Conservation (phyloP, 1,139 yeast species). For the Sugiyamaella grinbergsii region DNA sequence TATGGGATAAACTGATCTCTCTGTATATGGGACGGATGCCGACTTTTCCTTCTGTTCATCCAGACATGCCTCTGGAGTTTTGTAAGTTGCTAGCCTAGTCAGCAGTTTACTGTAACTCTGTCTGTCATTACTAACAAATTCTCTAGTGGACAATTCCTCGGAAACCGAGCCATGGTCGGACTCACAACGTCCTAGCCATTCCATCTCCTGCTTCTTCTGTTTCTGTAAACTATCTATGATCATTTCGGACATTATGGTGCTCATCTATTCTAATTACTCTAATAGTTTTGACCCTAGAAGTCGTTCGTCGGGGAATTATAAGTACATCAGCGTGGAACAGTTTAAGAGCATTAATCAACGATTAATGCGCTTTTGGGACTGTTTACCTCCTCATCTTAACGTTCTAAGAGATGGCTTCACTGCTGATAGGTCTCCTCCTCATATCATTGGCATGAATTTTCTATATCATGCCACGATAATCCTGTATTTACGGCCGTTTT, state of each 20-base stretch:
- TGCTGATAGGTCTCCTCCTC: conserved; percentile 21
- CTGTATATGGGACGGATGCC: conserved; percentile 26
- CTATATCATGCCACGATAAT: conserved; percentile 20
- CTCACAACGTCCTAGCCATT: conserved; percentile 14
- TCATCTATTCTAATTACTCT: conserved; percentile 18
- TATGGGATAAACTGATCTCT: conserved; percentile 24
- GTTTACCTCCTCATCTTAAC: conserved; percentile 19
- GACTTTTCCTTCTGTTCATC: conserved; percentile 18
- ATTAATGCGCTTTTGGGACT: conserved; percentile 17
- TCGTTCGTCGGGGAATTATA: conserved; percentile 8
- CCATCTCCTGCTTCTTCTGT: conserved; percentile 16
- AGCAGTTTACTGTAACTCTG: neutral
- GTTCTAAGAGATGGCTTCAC: conserved; percentile 22
- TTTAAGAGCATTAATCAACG: conserved; percentile 15
- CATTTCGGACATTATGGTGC: conserved; percentile 22
- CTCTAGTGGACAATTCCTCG: conserved; percentile 14
- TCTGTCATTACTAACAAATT: neutral
- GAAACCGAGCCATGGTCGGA: conserved; percentile 20
- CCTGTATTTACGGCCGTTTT: conserved; percentile 19
- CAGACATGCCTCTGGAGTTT: conserved; percentile 20
- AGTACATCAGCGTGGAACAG: conserved; percentile 16
- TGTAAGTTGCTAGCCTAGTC: conserved; percentile 1
- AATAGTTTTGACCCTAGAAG: conserved; percentile 16
- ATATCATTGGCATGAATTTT: conserved; percentile 20
- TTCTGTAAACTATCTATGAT: conserved; percentile 19